Base-by-base conservation (phyloP, 345 rosid genomes). In the Bruguiera sexangula region DNA sequence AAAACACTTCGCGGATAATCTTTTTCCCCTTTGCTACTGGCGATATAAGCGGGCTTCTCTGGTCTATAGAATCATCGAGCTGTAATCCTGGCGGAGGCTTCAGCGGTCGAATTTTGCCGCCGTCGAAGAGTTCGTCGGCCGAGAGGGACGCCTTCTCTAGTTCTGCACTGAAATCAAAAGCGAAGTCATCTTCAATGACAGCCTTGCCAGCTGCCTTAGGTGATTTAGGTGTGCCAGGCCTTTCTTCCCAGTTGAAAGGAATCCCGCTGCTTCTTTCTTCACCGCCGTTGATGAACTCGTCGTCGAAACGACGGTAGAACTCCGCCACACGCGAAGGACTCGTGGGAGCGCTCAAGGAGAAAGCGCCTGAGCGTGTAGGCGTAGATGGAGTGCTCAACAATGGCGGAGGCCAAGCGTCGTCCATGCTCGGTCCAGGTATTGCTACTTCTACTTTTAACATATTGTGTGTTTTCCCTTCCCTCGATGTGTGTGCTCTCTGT, bases 341-440 rank as follows among this genome's bases (percentile, higher is more conserved):
- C 2, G 92, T 73, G 18, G 99, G 99, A 26, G 96, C 89, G 62
- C 96, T 90, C 56, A 84, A 81, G 83, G 79, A 83, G 72, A 32
- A 76, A 0, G 85, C 84, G 3, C 90, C 86, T 19, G 85, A 86
- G 7, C 92, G 78, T 11, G 71, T 75, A 0, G 95, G 98, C 0
- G 97, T 81, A 8, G 96, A 79, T 0, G 98, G 98, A 63, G 87
- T 84, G 31, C 84, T 86, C 61, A 83, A 72, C 30, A 54, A 75
- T 0, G 86, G 83, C 29, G 80, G 32, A 19, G 86, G 75, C 26
- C 78, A 63, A 24, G 79, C 79, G 30, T 78, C 77, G 65, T 84
- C 89, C 84, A 81, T 83, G 15, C 34, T 36, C 0, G 70, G 62
- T 9, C 74, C 31, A 18, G 96, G 93, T 63, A 81, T 65, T 67